Evolutionary conservation across 2,329 filamentous ascomycete species (phyloP), one percentile per base, ranked within the genome.

Genomic region (Chrysoporthe austroafricana): DNA sequence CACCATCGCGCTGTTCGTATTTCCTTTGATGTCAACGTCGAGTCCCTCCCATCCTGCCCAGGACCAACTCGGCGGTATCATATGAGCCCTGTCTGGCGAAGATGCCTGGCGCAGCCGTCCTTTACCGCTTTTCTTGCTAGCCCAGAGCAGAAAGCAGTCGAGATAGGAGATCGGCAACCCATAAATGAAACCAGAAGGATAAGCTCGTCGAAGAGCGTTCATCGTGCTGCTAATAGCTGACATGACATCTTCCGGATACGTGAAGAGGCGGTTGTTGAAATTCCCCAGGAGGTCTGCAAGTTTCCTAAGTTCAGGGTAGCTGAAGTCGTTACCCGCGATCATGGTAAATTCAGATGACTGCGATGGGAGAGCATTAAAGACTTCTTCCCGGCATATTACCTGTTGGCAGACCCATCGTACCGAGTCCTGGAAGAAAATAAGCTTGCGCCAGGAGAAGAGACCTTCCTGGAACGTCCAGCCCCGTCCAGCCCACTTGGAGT

Each of bases 401-500:
- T 44, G 43, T 4, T 13, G 9, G 36, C 48, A 63, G 11, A 52
- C 50, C 61, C 61, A 63, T 14, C 50, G 44, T 16, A 63, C 48
- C 18, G 62, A 42, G 2, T 26, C 34, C 16, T 44, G n/a, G 16
- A 56, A 13, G 21, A 63, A 63, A 2, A 63, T 18, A 7, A 56
- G 36, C 2, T 56, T 43, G 4, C 32, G 39, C 13, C 7, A 18
- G 14, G 62, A 56, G 50, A 63, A 63, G 14, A 56, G 3, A 9
- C 43, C n/a, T 56, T 63, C 62, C 36, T 63, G 62, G 0, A 56
- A 42, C 7, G 61, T 63, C 61, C 48, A 63, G 4, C 46, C 61
- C 7, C 61, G 61, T 0, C n/a, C 0, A 2, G 9, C 11, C 43
- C 11, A 44, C 14, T 44, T 44, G 13, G 39, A 43, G 0, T 8